Base-by-base conservation (phyloP, 2,329 filamentous ascomycete species). In the Incumbomyces lentus region DNA sequence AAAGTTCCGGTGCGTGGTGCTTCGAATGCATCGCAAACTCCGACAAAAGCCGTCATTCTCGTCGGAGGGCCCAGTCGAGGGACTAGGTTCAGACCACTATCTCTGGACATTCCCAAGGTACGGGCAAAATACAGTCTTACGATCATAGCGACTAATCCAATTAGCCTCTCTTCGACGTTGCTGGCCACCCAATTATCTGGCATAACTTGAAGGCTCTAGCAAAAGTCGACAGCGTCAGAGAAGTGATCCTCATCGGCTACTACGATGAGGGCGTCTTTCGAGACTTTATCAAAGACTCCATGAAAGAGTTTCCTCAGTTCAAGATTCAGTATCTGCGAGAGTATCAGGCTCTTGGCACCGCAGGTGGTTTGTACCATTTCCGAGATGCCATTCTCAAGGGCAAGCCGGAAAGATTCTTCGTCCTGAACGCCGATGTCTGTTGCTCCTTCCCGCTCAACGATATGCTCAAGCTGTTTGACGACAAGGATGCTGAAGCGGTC, bases 171-270 rank as follows among this genome's bases (percentile, higher is more conserved):
- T 96, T 98, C 73, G 90, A 95, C 67, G 88, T 98, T 62, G 92
- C 92, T 57, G 92, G 92, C 59, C 92, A 98, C 69, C 88, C 90
- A 59, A 96, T 98, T 71, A 88, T 96, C 73, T 90, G 89, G 77
- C 92, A 98, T 75, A 95, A 89, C 74, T 79, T 98, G 64, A 85
- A 84, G 61, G 88, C 92, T 60, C 78, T 96, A 61, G 81, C 86
- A 56, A 93, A 89, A 66, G 86, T 96, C 50, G 84, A 86, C 60
- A 84, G 86, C 61, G 86, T 98, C 67, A 86, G 88, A 63, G 92
- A 98, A 69, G 90, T 98, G 59, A 89, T 92, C 73, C 82, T 98
- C 62, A 93, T 98, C 62, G 92, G 92, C 62, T 98, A 98, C 78
- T 98, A 96, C 68, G 92, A 98, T 65, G 92, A 96, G 72, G 78